Base-by-base conservation (phyloP, 2,329 filamentous ascomycete species). In the Colletotrichum neosansevieriae region DNA sequence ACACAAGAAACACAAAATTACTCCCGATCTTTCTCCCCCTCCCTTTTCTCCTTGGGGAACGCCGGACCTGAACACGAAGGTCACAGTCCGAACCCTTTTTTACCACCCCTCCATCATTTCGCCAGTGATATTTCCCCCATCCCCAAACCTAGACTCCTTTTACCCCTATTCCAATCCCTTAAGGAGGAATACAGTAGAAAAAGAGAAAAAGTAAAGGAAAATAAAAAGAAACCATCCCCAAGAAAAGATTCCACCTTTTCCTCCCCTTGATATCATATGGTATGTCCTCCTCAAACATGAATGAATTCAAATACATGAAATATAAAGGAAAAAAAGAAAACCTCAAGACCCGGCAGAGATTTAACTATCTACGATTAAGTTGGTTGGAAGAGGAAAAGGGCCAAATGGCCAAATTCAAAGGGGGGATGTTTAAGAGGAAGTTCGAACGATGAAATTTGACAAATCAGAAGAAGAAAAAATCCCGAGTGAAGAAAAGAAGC, bases 241-340 rank as follows among this genome's bases (percentile, higher is more conserved):
- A n/a, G 1, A 10, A 17, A 11, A 9, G 12, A 9, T 44, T 57
- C 62, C 65, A 59, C 65, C 65, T 68, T 68, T 68, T 68, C 47
- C 65, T 68, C 65, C 65, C 61, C 65, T 68, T 65, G 65, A 68
- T 68, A 68, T 68, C 65, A 68, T 65, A 21, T 68, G 65, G 67
- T 67, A 67, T 69, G 63, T 69, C 67, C 63, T 69, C 63, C 63
- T 62, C 63, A 59, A 58, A 51, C 15, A 51, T 24, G 36, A 29
- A 40, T 1, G 17, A 24, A 19, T 19, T 51, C 34, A 63, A 17
- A 38, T 32, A 47, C 24, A 47, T 15, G 49, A 61, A 66, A 36
- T 47, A 15, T 24, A 24, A 24, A n/a, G n/a, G 24, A 19, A 51
- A 34, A 47, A 47, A 38, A 24, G 0, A 40, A 15, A 34, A 49